These are phyloP conservation scores for Hyphopichia homilentoma DNA, from an alignment of 805 yeast species.

Conservation along the genomic window DNA sequence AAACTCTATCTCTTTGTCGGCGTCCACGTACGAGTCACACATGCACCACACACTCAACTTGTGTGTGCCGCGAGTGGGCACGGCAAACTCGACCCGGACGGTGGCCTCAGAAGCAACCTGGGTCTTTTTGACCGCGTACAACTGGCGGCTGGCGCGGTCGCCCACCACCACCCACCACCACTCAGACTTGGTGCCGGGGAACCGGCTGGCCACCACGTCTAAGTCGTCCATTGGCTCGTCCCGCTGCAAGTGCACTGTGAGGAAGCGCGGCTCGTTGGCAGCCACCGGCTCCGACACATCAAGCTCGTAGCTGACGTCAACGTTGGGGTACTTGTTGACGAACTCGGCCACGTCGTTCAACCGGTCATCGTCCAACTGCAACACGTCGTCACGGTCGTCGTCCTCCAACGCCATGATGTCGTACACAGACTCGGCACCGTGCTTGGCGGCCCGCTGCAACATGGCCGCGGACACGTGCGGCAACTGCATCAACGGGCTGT, in stretches of 20 bases:
- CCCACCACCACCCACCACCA: constrained; percentile 91
- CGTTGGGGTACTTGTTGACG: constrained; percentile 85
- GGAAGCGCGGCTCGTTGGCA: constrained; percentile 45
- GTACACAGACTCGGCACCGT: constrained; percentile 64
- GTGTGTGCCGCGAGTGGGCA: constrained; percentile 62
- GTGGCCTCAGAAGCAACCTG: constrained; percentile 51
- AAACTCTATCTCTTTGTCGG: constrained; percentile 74
- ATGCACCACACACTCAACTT: constrained; percentile 74
- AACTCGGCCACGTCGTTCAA: constrained; percentile 74
- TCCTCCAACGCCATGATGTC: constrained; percentile 82
- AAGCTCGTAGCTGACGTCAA: constrained; percentile 61
- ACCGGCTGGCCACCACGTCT: constrained; percentile 54
- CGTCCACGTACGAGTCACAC: constrained; percentile 90
- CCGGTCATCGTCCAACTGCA: constrained; percentile 50
- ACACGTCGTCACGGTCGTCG: constrained; percentile 60
- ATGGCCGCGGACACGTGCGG: constrained; percentile 59
- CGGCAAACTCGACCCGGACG: constrained; percentile 50
- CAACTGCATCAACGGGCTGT: constrained; percentile 73
- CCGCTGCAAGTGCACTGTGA: constrained; percentile 51
- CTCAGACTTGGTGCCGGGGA: constrained; percentile 59
- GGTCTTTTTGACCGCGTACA: constrained; percentile 72
- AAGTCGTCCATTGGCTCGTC: constrained; percentile 77
- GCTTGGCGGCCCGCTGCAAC: constrained; percentile 50
- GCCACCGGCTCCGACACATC: constrained; percentile 37
- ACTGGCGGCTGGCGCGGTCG: constrained; percentile 50